Evolutionary conservation across 768 basidiomycete genomes (phyloP).

Genomic region (Collybiopsis confluens): DNA sequence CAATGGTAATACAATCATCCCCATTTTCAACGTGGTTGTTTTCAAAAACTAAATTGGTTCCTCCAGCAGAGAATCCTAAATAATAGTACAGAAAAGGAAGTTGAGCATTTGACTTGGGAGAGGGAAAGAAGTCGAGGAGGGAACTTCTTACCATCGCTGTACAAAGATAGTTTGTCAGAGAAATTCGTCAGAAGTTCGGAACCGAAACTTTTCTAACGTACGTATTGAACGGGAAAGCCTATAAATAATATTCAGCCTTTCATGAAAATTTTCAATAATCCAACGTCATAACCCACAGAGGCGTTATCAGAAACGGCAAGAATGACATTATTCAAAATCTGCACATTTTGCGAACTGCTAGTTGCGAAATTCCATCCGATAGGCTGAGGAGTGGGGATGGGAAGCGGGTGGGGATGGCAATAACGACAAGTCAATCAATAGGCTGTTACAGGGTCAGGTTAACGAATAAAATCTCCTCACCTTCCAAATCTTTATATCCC

Average conservation of each 20-base stretch:
- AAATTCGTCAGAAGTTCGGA: too few species aligned
- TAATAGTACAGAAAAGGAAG: neutral
- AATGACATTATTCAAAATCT: conserved; percentile 52
- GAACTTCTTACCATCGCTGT: conserved; percentile 32
- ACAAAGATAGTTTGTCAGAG: too few species aligned
- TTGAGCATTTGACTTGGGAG: too few species aligned
- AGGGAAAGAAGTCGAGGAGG: conserved; percentile 19
- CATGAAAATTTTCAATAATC: too few species aligned
- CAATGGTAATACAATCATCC: conserved; percentile 60
- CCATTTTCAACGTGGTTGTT: conserved; percentile 55
- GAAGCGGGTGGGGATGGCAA: neutral
- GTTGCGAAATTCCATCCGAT: conserved; percentile 58
- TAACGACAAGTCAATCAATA: neutral
- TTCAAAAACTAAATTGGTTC: conserved; percentile 54
- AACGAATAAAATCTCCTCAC: too few species aligned
- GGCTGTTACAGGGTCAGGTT: too few species aligned
- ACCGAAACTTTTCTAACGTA: too few species aligned
- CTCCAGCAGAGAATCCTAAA: conserved; percentile 52
- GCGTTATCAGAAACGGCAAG: conserved; percentile 43
- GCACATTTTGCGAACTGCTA: conserved; percentile 43
- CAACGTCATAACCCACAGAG: conserved; percentile 24
- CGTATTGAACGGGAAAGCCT: conserved; percentile 64
- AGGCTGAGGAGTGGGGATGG: conserved; percentile 32
- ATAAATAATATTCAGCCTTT: too few species aligned
- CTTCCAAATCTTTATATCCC: conserved; percentile 56